phyloP scores from a whole-genome alignment of 2,329 filamentous ascomycete genomes.

The Magnaporthiopsis incrustans region DNA sequence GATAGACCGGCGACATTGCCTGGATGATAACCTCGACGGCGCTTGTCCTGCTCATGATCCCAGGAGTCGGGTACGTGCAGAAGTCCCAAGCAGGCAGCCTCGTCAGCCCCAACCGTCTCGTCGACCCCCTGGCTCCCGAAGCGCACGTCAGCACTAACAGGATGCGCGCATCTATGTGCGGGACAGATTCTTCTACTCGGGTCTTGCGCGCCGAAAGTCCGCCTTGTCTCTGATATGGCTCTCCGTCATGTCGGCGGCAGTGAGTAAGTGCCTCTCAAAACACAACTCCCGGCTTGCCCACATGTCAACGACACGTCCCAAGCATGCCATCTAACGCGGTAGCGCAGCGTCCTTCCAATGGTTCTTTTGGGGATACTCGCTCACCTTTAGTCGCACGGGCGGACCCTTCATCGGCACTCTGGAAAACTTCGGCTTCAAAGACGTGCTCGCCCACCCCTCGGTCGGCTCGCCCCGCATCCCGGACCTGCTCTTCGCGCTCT shows the following conservation, averaged over 20 bases:
- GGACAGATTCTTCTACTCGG: slow-evolving; percentile 77
- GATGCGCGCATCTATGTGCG: neutral
- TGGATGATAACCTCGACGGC: slow-evolving; percentile 73
- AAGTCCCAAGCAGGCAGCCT: neutral
- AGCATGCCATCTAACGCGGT: too few species aligned
- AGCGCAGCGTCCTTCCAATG: slow-evolving; percentile 63
- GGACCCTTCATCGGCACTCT: slow-evolving; percentile 73
- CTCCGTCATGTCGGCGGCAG: slow-evolving; percentile 69
- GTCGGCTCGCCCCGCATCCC: slow-evolving; percentile 65
- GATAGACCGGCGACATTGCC: slow-evolving; percentile 69
- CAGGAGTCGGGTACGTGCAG: slow-evolving; percentile 62
- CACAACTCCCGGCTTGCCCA: too few species aligned
- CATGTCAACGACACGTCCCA: too few species aligned
- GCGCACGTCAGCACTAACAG: neutral
- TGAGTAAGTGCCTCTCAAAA: slow-evolving; percentile 24
- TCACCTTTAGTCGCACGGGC: slow-evolving; percentile 75
- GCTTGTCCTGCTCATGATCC: slow-evolving; percentile 86
- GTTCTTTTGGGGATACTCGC: slow-evolving; percentile 93
- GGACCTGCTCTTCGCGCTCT: slow-evolving; percentile 76
- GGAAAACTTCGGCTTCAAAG: slow-evolving; percentile 71
- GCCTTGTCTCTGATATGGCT: slow-evolving; percentile 81
- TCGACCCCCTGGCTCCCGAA: too few species aligned
- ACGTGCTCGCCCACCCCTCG: slow-evolving; percentile 68
- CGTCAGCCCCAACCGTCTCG: too few species aligned
- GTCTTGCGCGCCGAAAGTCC: slow-evolving; percentile 80